These are phyloP conservation scores for Colletotrichum acutatum DNA, from an alignment of 2,329 filamentous ascomycete species.

Conservation along the genomic window DNA sequence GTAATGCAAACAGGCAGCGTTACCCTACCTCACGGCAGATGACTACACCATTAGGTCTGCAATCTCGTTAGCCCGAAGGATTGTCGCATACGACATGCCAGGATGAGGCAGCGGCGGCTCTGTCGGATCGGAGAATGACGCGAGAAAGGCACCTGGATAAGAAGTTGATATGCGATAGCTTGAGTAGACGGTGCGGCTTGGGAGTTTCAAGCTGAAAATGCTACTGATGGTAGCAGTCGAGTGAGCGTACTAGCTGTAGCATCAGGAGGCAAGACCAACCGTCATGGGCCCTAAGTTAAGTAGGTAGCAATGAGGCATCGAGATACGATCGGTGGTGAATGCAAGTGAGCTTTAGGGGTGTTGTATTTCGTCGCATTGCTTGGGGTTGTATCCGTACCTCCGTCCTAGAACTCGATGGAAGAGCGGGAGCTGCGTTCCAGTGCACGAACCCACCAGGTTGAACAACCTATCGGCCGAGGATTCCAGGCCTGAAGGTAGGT, in stretches of 20 bases:
- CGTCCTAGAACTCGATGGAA: neutral
- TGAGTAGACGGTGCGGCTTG: neutral
- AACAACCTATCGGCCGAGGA: neutral
- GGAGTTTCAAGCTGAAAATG: neutral
- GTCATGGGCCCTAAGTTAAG: neutral
- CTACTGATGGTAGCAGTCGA: neutral
- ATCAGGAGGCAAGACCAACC: neutral
- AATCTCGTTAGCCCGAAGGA: constrained; percentile 1
- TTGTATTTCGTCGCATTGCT: neutral
- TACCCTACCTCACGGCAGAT: constrained; percentile 24
- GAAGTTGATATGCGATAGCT: constrained; percentile 33
- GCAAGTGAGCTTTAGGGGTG: neutral
- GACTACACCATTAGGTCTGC: neutral
- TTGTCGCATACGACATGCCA: constrained; percentile 11
- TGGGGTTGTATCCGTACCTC: neutral
- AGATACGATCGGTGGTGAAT: neutral
- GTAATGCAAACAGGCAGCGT: constrained; percentile 16
- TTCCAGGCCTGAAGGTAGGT: neutral
- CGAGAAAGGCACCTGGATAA: constrained; percentile 11
- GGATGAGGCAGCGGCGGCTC: constrained; percentile 31
- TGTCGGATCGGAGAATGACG: constrained; percentile 34
- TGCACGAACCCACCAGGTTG: neutral
- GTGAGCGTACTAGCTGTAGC: neutral
- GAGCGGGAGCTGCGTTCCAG: neutral
- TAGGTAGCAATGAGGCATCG: neutral